Evolutionary conservation across 768 basidiomycete species (phyloP).

Genomic region (Guyanaporus albipodus): DNA sequence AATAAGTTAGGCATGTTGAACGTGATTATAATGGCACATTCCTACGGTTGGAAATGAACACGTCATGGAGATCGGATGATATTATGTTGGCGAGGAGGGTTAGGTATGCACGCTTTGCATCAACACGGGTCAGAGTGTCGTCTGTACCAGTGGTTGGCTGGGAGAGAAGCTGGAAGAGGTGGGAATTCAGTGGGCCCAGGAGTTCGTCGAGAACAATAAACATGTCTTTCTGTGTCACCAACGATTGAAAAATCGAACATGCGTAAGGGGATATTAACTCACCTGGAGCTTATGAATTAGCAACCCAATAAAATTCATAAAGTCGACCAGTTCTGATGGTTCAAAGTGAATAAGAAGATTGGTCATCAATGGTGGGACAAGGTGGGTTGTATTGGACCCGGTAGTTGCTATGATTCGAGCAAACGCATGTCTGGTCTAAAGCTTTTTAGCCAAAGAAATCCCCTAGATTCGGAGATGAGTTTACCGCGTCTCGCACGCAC

Average conservation of each 20-base stretch:
- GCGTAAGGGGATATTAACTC: conserved; percentile 4
- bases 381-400: conserved; percentile 79
- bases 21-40: conserved; percentile 21
- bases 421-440: conserved; percentile 88
- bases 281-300: conserved; percentile 91
- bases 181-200: conserved; percentile 78
- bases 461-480: conserved; percentile 23
- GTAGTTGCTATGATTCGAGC: conserved; percentile 88
- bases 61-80: conserved; percentile 71
- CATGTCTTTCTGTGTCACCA: conserved; percentile 62
- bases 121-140: conserved; percentile 69
- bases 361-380: conserved; percentile 85
- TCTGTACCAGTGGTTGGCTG: conserved; percentile 85
- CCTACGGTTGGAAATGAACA: conserved; percentile 85
- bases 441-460: conserved; percentile 7
- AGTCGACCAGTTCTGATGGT: conserved; percentile 88
- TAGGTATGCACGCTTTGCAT: conserved; percentile 89
- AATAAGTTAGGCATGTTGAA: neutral
- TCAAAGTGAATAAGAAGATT: conserved; percentile 92
- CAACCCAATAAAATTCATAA: conserved; percentile 91
- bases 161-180: conserved; percentile 76
- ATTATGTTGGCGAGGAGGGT: conserved; percentile 76
- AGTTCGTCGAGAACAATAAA: conserved; percentile 88
- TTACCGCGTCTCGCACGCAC: conserved; percentile 87
- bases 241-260: neutral